Evolutionary conservation across 257 asterid genomes (phyloP), one percentile per base, ranked within the genome.

Genomic region (Jaltomata sinuosa): DNA sequence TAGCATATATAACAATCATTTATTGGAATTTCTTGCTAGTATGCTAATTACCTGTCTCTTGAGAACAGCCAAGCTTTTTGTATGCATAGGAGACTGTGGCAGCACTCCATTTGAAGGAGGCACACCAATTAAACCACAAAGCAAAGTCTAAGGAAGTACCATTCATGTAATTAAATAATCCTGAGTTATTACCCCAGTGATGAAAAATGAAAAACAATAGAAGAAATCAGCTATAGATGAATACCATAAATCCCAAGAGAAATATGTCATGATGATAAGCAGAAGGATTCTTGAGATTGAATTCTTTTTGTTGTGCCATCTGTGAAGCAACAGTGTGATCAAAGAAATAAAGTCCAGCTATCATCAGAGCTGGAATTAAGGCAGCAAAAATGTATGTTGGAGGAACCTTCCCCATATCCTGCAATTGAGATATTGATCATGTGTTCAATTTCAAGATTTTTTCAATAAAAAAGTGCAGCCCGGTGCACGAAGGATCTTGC

Each of bases 21-120:
- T 22, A 11, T 31, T 16, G 16, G 45, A 65, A 7, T 65, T 16
- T 31, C 21, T 40, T 12, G 18, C 32, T 12, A 12, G 12, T 65
- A 57, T 22, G 31, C 64, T n/a, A 45, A 79, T 0, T 49, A 88
- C 89, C 92, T 89, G 90, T 74, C 84, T 89, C 27, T 83, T 85
- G 8, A 91, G 91, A 84, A 91, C 91, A 22, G 91, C 93, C 64
- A 92, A 81, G 72, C 91, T 92, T 19, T 85, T 92, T 6, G 79
- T 36, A 69, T 69, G 79, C 52, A 36, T 36, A 69, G 79, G 79
- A 3, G 79, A 69, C 31, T 69, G 52, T 36, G 79, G 79, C 18
- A 69, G 31, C 31, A 69, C 79, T 3, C 79, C 79, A 69, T 69
- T 69, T 69, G 79, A 69, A 69, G 79, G 79, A 36, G 79, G 52